A percentile compares a stretch with the other conserved stretches of the same genome.
Evolutionary conservation across 176 grass and related monocot species (phyloP).

Genomic region (Carex parvula): DNA sequence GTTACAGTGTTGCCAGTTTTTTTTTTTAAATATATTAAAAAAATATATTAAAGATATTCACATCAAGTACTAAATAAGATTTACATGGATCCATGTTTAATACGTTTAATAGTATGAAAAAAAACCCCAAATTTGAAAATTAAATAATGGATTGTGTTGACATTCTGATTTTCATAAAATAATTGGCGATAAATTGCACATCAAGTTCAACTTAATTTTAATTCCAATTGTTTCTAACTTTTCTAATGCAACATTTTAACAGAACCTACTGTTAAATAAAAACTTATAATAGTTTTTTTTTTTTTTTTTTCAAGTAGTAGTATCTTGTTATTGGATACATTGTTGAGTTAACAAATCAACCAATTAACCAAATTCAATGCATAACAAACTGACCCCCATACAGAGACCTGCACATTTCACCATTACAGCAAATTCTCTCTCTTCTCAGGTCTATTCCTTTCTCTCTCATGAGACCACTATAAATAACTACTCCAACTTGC

Average conservation of each 20-base stretch:
- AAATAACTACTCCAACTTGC: conserved; percentile 57
- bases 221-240: background rate
- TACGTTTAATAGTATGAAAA: background rate
- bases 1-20: background rate
- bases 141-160: background rate
- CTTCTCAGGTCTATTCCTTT: conserved; percentile 7
- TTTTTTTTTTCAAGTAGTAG: background rate
- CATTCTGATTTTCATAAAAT: background rate
- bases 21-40: background rate
- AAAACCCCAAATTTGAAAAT: background rate
- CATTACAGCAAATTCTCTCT: conserved; percentile 33
- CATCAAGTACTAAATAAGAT: background rate
- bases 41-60: background rate
- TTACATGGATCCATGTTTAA: background rate
- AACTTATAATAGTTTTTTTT: background rate
- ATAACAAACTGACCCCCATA: conserved; percentile 43
- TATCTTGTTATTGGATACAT: background rate
- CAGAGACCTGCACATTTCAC: conserved; percentile 41
- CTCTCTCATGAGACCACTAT: conserved; percentile 35
- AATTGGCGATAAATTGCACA: background rate
- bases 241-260: background rate
- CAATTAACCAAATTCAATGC: conserved; percentile 30
- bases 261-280: background rate
- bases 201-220: background rate
- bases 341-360: background rate